Conservation (phyloP, 805 yeast genomes). For the Pichia kluyveri region DNA sequence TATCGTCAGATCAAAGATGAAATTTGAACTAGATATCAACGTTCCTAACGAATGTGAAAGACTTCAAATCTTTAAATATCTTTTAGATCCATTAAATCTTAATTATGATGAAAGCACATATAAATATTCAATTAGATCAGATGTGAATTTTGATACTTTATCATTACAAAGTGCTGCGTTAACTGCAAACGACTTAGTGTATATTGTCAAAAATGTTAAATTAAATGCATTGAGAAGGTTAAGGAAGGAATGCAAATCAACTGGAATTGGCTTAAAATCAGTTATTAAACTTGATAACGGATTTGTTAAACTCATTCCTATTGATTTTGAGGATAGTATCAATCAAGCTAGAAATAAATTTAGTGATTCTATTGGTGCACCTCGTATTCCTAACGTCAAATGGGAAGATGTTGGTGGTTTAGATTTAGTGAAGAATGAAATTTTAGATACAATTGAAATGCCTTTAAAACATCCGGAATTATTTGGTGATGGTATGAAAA, state of each 20-base stretch:
- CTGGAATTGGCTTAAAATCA: conserved; percentile 20
- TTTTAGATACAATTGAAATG: conserved; percentile 91
- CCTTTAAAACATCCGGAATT: conserved; percentile 90
- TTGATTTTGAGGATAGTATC: conserved; percentile 62
- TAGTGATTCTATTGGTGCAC: conserved; percentile 94
- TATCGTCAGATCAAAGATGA: conserved; percentile 54
- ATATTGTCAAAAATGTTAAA: conserved; percentile 63
- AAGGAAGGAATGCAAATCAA: conserved; percentile 24
- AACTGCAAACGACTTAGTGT: conserved; percentile 70
- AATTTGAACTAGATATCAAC: conserved; percentile 65
- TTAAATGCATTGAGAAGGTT: conserved; percentile 44
- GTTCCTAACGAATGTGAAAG: conserved; percentile 81
- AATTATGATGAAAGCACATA: neutral
- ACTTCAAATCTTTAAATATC: conserved; percentile 45
- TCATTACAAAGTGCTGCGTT: conserved; percentile 90
- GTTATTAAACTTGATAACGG: conserved; percentile 49
- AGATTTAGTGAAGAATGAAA: conserved; percentile 83
- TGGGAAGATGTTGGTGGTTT: conserved; percentile 99
- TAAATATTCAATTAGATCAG: conserved; percentile 29
- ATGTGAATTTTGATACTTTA: conserved; percentile 47
- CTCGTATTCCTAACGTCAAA: conserved; percentile 85
- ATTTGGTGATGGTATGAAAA: conserved; percentile 81
- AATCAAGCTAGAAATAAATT: conserved; percentile 77
- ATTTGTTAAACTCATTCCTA: conserved; percentile 39
- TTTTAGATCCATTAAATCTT: conserved; percentile 22